A percentile compares a stretch with the other conserved stretches of the same genome.
Conservation (phyloP, 257 asterid species). For the Jasminum sambac region DNA sequence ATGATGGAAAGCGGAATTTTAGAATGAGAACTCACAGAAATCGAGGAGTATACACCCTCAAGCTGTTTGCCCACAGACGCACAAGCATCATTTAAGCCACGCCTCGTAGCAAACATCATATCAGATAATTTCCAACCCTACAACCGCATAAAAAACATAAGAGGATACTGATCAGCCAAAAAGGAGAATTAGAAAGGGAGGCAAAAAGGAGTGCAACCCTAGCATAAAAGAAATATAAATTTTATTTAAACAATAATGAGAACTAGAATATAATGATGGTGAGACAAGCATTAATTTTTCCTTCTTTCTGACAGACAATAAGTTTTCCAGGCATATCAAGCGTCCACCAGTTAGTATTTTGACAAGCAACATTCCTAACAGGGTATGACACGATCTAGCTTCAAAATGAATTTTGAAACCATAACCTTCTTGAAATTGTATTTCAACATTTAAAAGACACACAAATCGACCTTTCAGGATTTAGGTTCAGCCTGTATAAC, state of each 20-base stretch:
- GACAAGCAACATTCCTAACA: background rate
- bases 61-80: conserved; percentile 72
- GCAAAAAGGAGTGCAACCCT: background rate
- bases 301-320: background rate
- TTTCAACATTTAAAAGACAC: background rate
- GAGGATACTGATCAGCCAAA: conserved; percentile 16
- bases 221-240: background rate
- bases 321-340: background rate
- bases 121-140: conserved; percentile 92
- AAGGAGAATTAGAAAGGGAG: background rate
- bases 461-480: background rate
- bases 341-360: background rate
- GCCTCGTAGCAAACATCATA: conserved; percentile 93
- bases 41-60: conserved; percentile 68
- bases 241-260: background rate
- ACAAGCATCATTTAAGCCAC: conserved; percentile 86
- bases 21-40: conserved; percentile 53
- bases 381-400: background rate
- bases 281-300: background rate
- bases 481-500: background rate
- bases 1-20: conserved; percentile 14
- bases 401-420: background rate
- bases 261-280: background rate
- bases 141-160: conserved; percentile 27
- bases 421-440: background rate